phyloP scores from a whole-genome alignment of 257 asterid genomes.

The Solanum paucissectum region DNA sequence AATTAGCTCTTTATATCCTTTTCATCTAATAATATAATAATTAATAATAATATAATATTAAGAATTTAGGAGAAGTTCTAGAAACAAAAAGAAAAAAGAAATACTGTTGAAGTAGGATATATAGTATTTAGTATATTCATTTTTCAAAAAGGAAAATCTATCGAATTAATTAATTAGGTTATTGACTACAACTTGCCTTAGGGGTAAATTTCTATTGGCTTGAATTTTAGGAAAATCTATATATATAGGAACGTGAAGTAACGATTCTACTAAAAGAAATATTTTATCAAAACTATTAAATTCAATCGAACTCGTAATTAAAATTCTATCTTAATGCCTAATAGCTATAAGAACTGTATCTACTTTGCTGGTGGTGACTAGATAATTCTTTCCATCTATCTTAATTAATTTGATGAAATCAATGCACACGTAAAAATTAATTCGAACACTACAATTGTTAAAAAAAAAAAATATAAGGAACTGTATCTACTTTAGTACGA shows the following conservation, averaged over 20 bases:
- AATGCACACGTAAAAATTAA: background rate
- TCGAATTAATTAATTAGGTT: background rate
- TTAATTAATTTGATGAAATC: too few species aligned
- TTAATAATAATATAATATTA: background rate
- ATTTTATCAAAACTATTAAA: too few species aligned
- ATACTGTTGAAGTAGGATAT: background rate
- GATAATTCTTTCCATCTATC: too few species aligned
- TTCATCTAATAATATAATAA: background rate
- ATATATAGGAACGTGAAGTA: background rate
- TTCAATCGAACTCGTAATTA: too few species aligned
- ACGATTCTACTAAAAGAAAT: background rate
- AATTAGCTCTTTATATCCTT: background rate
- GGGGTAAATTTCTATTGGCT: background rate
- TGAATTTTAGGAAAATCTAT: background rate
- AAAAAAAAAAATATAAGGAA: too few species aligned
- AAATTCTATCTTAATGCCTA: background rate
- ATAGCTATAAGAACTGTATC: background rate
- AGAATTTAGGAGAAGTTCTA: background rate
- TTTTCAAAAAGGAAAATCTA: background rate
- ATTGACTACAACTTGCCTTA: background rate
- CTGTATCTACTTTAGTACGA: background rate
- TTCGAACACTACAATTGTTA: fast-evolving
- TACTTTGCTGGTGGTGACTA: background rate
- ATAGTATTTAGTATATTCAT: background rate
- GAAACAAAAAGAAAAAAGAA: background rate